These are phyloP conservation scores for Apophysomyces elegans DNA, from an alignment of 371 early-diverging fungal species.

Conservation along the genomic window DNA sequence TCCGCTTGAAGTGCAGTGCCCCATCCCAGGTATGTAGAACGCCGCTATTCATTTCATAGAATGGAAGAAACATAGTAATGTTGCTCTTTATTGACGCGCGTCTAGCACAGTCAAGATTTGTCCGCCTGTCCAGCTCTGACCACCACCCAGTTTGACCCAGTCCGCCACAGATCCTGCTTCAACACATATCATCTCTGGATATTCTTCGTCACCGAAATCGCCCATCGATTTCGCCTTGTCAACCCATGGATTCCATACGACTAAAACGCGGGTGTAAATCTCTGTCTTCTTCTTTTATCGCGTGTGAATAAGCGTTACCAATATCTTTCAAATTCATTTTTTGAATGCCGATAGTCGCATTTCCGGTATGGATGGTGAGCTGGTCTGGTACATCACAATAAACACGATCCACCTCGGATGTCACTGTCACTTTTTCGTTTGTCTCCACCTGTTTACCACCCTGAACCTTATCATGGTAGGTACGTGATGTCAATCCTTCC, in stretches of 20 bases:
- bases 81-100: background rate
- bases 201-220: conserved; percentile 89
- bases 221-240: conserved; percentile 87
- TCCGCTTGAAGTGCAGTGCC: too few relatives aligned
- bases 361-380: conserved; percentile 53
- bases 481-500: conserved; percentile 57
- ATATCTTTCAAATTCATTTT: conserved; percentile 72
- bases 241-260: conserved; percentile 97
- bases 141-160: conserved; percentile 66
- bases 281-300: conserved; percentile 6
- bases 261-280: conserved; percentile 37
- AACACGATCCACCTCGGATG: conserved; percentile 79
- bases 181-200: conserved; percentile 85
- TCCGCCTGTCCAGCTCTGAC: conserved; percentile 74
- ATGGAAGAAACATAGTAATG: too few relatives aligned
- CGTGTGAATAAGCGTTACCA: conserved; percentile 43
- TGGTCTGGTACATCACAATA: conserved; percentile 67
- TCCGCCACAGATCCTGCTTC: conserved; percentile 88
- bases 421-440: conserved; percentile 57
- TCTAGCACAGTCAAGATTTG: conserved; percentile 68
- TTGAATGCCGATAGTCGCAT: conserved; percentile 49
- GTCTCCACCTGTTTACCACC: conserved; percentile 40
- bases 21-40: too few relatives aligned
- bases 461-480: conserved; percentile 79
- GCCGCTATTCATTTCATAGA: too few relatives aligned